Base-by-base conservation (phyloP, 2,329 filamentous ascomycete genomes). In the Phaeosphaeria sp. region DNA sequence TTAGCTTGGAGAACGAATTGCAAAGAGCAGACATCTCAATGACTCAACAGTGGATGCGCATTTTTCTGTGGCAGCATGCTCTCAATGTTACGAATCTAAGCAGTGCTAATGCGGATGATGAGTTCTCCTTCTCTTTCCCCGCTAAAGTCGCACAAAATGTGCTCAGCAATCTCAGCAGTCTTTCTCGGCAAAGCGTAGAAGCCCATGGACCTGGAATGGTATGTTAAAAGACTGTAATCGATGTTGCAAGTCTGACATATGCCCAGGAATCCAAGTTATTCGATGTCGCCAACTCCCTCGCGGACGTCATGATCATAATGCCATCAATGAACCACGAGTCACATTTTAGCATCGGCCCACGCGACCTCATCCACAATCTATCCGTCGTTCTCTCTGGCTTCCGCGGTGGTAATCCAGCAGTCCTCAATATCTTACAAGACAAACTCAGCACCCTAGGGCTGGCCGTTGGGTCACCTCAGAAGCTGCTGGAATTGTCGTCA, bases 1-100 rank as follows among this genome's bases (percentile, higher is more conserved):
- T 65, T 9, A 67, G 63, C 50, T 60, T 75, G 1, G 65, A 72
- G n/a, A 76, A 74, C n/a, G 73, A 75, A 46, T 55, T 76, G 6
- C 72, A 75, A 50, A 65, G 73, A n/a, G 73, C 72, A 9, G 72
- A 76, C 36, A 76, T 76, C 5, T 72, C 72, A 0, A 75, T 76
- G 72, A 76, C 73, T 2, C 73, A 76, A 43, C 73, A 76, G 48
- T 76, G 73, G 73, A 75, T 76, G 73, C 68, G 73, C 6, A 74
- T 76, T 3, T 75, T 74, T 54, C 48, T 76, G 3, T 76, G 73
- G 73, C 73, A 76, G 50, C 70, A 75, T 57, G 72, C 73, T n/a
- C 56, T 76, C 18, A 67, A 69, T 21, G 73, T 76, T 3, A 76
- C 72, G 3, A 74, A 68, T 30, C 33, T 76, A 21, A 71, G 70